These are phyloP conservation scores for Strobilomyces confusus DNA, from an alignment of 768 basidiomycete species.

Conservation along the genomic window DNA sequence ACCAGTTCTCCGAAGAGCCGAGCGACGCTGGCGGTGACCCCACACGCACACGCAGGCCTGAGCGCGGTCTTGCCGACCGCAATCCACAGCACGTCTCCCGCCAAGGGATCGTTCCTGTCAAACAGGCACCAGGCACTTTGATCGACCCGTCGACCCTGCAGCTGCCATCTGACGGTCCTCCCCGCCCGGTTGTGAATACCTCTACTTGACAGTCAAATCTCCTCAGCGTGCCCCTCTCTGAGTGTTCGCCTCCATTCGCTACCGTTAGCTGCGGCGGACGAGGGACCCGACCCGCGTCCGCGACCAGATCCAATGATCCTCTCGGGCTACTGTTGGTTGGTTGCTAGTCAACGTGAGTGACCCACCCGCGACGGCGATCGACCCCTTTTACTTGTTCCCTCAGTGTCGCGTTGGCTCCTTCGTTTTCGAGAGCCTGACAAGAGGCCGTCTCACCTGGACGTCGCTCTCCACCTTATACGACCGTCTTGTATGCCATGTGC, in stretches of 20 bases:
- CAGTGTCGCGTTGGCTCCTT: constrained; percentile 26
- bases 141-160: constrained; percentile 1
- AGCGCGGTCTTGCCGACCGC: too few species aligned
- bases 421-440: constrained; percentile 24
- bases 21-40: constrained; percentile 24
- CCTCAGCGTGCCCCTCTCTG: constrained; percentile 10
- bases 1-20: constrained; percentile 28
- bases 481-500: too few species aligned
- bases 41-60: constrained; percentile 4
- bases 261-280: constrained; percentile 20
- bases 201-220: constrained; percentile 12
- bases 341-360: constrained; percentile 23
- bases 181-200: constrained; percentile 24
- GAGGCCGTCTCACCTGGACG: constrained; percentile 17
- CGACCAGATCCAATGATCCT: constrained; percentile 4
- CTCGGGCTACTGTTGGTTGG: constrained; percentile 18
- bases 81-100: too few species aligned
- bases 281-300: constrained; percentile 1
- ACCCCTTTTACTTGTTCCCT: background rate
- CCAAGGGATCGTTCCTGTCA: constrained; percentile 4
- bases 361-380: background rate
- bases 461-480: background rate
- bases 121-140: constrained; percentile 7
- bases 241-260: constrained; percentile 11
- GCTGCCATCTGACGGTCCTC: constrained; percentile 2